These are phyloP conservation scores for Aspergillus awamori DNA, from an alignment of 2,329 filamentous ascomycete species.

Conservation along the genomic window DNA sequence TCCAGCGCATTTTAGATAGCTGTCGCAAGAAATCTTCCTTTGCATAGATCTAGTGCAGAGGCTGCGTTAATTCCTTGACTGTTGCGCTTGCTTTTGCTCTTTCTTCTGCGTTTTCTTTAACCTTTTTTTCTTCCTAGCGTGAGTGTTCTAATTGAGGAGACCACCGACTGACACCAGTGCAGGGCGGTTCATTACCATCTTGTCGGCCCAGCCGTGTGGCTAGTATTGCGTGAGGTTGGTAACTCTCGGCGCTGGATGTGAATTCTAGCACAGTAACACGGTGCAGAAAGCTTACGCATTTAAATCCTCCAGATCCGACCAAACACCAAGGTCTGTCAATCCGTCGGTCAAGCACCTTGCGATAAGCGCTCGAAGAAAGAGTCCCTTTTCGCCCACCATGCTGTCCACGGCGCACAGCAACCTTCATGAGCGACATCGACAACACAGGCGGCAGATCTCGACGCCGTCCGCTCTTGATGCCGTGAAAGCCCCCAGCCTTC, in stretches of 20 bases:
- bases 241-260: constrained; percentile 11
- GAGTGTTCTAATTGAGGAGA: constrained; percentile 42
- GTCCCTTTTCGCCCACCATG: constrained; percentile 58
- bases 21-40: constrained; percentile 11
- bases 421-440: constrained; percentile 73
- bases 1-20: constrained; percentile 7
- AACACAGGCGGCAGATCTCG: constrained; percentile 86
- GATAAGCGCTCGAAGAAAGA: constrained; percentile 21
- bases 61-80: constrained; percentile 14
- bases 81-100: constrained; percentile 10
- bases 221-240: constrained; percentile 79
- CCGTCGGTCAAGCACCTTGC: constrained; percentile 19
- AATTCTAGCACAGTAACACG: constrained; percentile 8
- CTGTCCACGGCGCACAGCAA: constrained; percentile 74
- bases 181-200: constrained; percentile 55
- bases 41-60: constrained; percentile 20
- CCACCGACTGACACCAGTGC: constrained; percentile 57
- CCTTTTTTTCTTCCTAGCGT: constrained; percentile 19
- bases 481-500: constrained; percentile 69
- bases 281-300: constrained; percentile 21
- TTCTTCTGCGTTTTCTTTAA: constrained; percentile 11
- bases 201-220: constrained; percentile 62
- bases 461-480: constrained; percentile 78
- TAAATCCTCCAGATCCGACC: constrained; percentile 16
- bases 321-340: constrained; percentile 47